phyloP scores from a whole-genome alignment of 2,329 filamentous ascomycete genomes.

The Xylariaceae sp. region DNA sequence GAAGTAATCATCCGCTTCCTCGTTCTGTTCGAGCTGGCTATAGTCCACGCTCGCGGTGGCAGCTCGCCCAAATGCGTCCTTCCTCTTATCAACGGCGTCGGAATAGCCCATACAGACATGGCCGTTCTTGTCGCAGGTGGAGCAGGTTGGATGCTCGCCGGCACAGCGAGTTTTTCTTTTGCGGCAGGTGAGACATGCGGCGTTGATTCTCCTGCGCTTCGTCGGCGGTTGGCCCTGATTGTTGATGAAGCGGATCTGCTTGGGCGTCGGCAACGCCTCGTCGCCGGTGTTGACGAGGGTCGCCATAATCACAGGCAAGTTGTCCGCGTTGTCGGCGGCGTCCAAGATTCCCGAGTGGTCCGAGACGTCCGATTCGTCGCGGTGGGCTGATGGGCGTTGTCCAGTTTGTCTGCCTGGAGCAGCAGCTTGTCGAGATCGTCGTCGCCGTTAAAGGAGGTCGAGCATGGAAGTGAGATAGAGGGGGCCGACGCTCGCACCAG shows the following conservation, averaged over 20 bases:
- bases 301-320: conserved; percentile 39
- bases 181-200: conserved; percentile 72
- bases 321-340: conserved; percentile 4
- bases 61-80: conserved; percentile 23
- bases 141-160: conserved; percentile 67
- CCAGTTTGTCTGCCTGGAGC: not conserved
- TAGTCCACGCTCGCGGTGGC: conserved; percentile 14
- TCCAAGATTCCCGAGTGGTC: too few relatives aligned
- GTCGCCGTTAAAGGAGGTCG: not conserved
- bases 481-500: conserved; percentile 11
- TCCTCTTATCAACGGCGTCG: conserved; percentile 48
- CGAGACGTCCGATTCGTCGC: conserved; percentile 3
- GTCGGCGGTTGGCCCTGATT: conserved; percentile 77
- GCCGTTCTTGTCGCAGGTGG: conserved; percentile 67
- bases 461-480: conserved; percentile 6
- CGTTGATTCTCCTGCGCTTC: conserved; percentile 73
- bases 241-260: conserved; percentile 73
- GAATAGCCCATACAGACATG: conserved; percentile 66
- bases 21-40: conserved; percentile 34
- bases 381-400: not conserved
- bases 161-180: conserved; percentile 73
- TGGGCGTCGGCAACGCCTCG: conserved; percentile 43
- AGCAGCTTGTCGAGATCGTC: not conserved
- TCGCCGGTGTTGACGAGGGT: conserved; percentile 39
- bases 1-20: conserved; percentile 38